A percentile compares a stretch with the other conserved stretches of the same genome.
Conservation (phyloP, 1,284 basidiomycete genomes). For the Volvariella surrecta region DNA sequence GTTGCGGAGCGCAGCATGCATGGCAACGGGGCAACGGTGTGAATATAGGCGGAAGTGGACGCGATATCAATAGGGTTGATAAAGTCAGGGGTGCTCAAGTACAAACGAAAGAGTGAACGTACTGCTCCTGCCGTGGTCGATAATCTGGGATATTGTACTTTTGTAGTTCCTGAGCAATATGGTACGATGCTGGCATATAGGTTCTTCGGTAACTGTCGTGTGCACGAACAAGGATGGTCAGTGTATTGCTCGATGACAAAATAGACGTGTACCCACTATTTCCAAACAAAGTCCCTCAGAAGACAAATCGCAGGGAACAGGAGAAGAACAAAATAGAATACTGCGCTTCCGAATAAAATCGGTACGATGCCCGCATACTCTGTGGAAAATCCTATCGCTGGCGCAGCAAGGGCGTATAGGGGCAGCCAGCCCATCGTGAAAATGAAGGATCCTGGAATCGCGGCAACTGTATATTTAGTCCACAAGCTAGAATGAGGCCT, state of each 20-base stretch:
- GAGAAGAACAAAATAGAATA: slow-evolving; percentile 88
- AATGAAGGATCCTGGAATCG: slow-evolving; percentile 93
- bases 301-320: slow-evolving; percentile 88
- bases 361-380: slow-evolving; percentile 87
- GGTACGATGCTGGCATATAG: slow-evolving; percentile 86
- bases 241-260: slow-evolving; percentile 7
- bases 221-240: slow-evolving; percentile 4
- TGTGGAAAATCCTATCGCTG: slow-evolving; percentile 82
- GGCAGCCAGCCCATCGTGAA: slow-evolving; percentile 95
- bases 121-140: slow-evolving; percentile 95
- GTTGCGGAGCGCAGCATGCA: too few relatives aligned
- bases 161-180: slow-evolving; percentile 95
- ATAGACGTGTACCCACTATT: slow-evolving; percentile 58
- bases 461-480: slow-evolving; percentile 97
- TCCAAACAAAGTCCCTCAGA: slow-evolving; percentile 90
- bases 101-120: slow-evolving; percentile 23
- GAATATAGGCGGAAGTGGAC: slow-evolving; percentile 3
- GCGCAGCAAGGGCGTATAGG: slow-evolving; percentile 84
- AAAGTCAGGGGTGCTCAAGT: slow-evolving; percentile 2
- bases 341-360: slow-evolving; percentile 76
- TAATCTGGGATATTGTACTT: slow-evolving; percentile 99
- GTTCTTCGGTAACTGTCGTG: slow-evolving; percentile 76
- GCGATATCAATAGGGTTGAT: slow-evolving; percentile 3
- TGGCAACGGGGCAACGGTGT: slow-evolving; percentile 3
- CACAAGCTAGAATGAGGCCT: slow-evolving; percentile 61